Conservation (phyloP, 805 yeast genomes). For the Yamadazyma nakazawae region DNA sequence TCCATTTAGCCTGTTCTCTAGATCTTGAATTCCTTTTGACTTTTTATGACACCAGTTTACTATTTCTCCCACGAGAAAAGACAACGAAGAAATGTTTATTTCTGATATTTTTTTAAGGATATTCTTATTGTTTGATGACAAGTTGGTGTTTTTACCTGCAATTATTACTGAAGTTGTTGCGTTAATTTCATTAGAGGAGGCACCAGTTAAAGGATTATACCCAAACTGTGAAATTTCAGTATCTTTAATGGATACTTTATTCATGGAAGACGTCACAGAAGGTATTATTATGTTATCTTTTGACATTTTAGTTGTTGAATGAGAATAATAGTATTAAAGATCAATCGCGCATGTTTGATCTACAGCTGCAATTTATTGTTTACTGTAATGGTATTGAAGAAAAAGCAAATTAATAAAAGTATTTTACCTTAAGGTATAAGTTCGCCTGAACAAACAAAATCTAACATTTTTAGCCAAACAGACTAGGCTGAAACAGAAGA, state of each 20-base stretch:
- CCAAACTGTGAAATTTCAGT: conserved; percentile 35
- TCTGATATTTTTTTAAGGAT: conserved; percentile 61
- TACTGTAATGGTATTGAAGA: neutral
- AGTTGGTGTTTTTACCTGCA: conserved; percentile 27
- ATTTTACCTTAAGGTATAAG: neutral
- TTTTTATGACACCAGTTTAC: conserved; percentile 61
- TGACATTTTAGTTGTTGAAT: conserved; percentile 7
- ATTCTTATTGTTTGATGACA: conserved; percentile 54
- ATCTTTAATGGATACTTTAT: conserved; percentile 28
- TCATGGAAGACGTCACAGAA: conserved; percentile 24
- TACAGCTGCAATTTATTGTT: neutral
- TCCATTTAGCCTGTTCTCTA: conserved; percentile 54
- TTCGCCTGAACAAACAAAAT: neutral
- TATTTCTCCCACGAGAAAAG: conserved; percentile 67
- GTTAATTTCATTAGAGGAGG: conserved; percentile 37
- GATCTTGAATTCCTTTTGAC: conserved; percentile 65
- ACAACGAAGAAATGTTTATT: conserved; percentile 62
- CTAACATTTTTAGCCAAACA: neutral
- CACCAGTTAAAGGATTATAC: conserved; percentile 43
- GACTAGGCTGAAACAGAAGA: neutral
- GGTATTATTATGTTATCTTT: conserved; percentile 29
- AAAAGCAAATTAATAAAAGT: neutral
- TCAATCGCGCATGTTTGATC: neutral
- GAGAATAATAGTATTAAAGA: neutral
- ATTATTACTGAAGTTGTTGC: conserved; percentile 36